Percentiles rank a stretch among this genome's conserved stretches.
These are phyloP conservation scores for Penicillium samsonianum DNA, from an alignment of 495 filamentous ascomycete species.

Conservation along the genomic window DNA sequence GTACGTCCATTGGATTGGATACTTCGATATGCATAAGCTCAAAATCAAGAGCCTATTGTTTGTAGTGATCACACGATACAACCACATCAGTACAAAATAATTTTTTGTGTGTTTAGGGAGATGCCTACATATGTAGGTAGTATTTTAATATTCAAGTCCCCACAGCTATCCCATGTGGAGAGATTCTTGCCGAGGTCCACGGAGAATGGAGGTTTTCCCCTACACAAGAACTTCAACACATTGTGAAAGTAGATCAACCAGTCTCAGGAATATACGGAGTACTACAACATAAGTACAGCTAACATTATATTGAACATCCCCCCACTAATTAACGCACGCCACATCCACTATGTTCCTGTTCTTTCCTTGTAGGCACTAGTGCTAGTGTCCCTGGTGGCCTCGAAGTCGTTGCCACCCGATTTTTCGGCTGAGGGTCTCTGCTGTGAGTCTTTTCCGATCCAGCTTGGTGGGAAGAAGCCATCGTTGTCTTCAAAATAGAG, in stretches of 20 bases:
- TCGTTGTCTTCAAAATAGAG: slow-evolving; percentile 47
- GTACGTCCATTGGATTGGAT: neutral
- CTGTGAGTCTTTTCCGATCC: slow-evolving; percentile 28
- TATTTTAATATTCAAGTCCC: neutral
- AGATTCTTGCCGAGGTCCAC: slow-evolving; percentile 10
- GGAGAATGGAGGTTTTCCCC: neutral
- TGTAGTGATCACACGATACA: neutral
- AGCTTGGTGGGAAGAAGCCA: slow-evolving; percentile 43
- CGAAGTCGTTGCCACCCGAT: slow-evolving; percentile 5
- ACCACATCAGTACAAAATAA: neutral
- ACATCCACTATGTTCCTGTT: neutral
- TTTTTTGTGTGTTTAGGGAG: neutral
- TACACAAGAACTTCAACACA: neutral
- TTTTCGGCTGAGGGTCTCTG: slow-evolving; percentile 22
- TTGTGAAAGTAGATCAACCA: neutral
- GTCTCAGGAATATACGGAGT: no score
- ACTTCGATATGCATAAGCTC: neutral
- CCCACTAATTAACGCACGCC: neutral
- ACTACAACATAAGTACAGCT: neutral
- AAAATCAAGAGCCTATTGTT: neutral
- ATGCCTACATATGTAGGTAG: no score
- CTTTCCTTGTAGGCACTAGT: neutral
- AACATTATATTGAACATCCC: neutral
- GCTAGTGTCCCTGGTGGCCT: neutral
- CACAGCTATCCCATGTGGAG: neutral